Conservation (phyloP, 306 rosid genomes). For the Abrus pulchellus region DNA sequence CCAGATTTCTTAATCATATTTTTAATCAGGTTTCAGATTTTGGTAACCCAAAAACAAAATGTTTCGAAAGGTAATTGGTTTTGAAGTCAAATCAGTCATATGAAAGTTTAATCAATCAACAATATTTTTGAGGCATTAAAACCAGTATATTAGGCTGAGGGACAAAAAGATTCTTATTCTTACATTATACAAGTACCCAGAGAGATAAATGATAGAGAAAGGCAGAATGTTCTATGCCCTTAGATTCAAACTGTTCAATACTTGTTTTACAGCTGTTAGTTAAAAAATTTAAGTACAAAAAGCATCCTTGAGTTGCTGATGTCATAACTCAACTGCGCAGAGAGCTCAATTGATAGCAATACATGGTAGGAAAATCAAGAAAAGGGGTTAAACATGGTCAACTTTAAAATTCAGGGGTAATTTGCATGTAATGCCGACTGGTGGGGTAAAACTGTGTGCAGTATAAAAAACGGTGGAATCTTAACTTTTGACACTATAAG, state of each 20-base stretch:
- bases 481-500: background rate
- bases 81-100: background rate
- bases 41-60: background rate
- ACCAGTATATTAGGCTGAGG: background rate
- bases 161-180: constrained; percentile 25
- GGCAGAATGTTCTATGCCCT: constrained; percentile 1
- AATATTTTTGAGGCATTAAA: constrained; percentile 18
- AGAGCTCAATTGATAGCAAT: background rate
- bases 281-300: constrained; percentile 8
- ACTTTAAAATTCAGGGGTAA: constrained; percentile 4
- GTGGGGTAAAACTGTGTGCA: background rate
- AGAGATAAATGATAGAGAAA: constrained; percentile 19
- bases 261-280: constrained; percentile 14
- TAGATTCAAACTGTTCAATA: constrained; percentile 2
- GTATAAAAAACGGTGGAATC: constrained; percentile 17
- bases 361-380: constrained; percentile 17
- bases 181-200: constrained; percentile 11
- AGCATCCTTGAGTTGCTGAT: constrained; percentile 4
- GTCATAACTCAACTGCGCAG: constrained; percentile 5
- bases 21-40: background rate
- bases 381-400: background rate
- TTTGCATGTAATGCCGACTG: constrained; percentile 1
- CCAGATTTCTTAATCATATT: constrained; percentile 35
- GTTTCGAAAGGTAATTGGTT: constrained; percentile 22
- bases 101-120: constrained; percentile 37